These are phyloP conservation scores for Pleurotus tuber-regium DNA, from an alignment of 768 basidiomycete species.

Conservation along the genomic window DNA sequence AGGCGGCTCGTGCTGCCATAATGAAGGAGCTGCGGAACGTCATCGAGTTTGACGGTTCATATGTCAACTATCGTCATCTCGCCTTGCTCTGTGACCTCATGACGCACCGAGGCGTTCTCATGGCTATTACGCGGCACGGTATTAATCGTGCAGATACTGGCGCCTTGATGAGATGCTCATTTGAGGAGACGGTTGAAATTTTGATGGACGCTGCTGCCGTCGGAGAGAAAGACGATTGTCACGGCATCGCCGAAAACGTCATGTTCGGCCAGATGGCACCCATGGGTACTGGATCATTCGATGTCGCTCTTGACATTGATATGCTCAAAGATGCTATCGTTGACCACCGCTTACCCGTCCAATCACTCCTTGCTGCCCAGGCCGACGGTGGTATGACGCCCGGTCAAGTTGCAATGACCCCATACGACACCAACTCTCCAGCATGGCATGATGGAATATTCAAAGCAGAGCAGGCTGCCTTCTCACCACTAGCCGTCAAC, in stretches of 20 bases:
- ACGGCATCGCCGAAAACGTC: slow-evolving; percentile 98
- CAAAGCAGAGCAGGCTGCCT: slow-evolving; percentile 84
- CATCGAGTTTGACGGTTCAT: slow-evolving; percentile 99
- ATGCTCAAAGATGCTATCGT: slow-evolving; percentile 99
- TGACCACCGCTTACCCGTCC: slow-evolving; percentile 89
- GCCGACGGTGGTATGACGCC: slow-evolving; percentile 89
- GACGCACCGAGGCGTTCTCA: slow-evolving; percentile 92
- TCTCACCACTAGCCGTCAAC: slow-evolving; percentile 91
- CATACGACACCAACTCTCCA: slow-evolving; percentile 91
- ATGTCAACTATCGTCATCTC: slow-evolving; percentile 98
- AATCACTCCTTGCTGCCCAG: slow-evolving; percentile 74
- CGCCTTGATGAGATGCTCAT: slow-evolving; percentile 96
- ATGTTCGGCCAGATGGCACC: slow-evolving; percentile 99
- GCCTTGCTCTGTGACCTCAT: slow-evolving; percentile 97
- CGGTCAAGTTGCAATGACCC: slow-evolving; percentile 92
- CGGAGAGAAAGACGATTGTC: slow-evolving; percentile 97
- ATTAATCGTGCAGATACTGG: slow-evolving; percentile 99
- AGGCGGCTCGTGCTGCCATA: slow-evolving; percentile 92
- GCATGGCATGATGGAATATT: slow-evolving; percentile 75
- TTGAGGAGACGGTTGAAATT: slow-evolving; percentile 99
- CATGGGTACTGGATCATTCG: slow-evolving; percentile 97
- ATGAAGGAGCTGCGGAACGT: slow-evolving; percentile 92
- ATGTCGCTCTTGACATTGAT: slow-evolving; percentile 93
- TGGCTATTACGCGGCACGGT: slow-evolving; percentile 99
- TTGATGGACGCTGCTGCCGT: slow-evolving; percentile 98